These are phyloP conservation scores for Massariosphaeria phaeospora DNA, from an alignment of 495 filamentous ascomycete species.

Conservation along the genomic window DNA sequence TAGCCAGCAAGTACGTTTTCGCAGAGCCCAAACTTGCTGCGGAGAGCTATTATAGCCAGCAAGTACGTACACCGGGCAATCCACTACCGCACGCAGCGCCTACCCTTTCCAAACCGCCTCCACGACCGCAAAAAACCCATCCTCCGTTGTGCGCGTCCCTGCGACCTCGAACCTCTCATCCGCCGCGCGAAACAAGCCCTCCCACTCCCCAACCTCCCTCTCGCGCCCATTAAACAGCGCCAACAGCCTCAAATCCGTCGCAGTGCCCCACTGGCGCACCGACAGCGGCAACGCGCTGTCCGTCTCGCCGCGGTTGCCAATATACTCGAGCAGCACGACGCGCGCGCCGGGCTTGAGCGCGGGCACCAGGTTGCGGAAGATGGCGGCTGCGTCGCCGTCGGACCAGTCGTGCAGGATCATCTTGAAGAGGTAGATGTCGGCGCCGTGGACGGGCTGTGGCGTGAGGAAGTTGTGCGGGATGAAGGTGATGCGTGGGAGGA, in stretches of 20 bases:
- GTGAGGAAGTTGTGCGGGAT: slow-evolving; percentile 41
- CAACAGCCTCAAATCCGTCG: slow-evolving; percentile 26
- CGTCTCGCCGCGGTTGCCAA: slow-evolving; percentile 9
- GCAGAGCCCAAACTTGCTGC: too few relatives aligned
- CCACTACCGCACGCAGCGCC: too few relatives aligned
- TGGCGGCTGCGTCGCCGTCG: slow-evolving; percentile 38
- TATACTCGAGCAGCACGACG: slow-evolving; percentile 27
- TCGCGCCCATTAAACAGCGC: slow-evolving; percentile 25
- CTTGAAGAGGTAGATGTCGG: slow-evolving; percentile 42
- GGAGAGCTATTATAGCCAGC: too few relatives aligned
- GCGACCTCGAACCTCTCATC: slow-evolving; percentile 25
- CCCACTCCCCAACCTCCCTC: slow-evolving; percentile 22
- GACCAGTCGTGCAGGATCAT: slow-evolving; percentile 46
- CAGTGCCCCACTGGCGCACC: slow-evolving; percentile 4
- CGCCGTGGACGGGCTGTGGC: slow-evolving; percentile 35
- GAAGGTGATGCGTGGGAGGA: slow-evolving; percentile 33
- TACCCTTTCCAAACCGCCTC: slow-evolving; percentile 25
- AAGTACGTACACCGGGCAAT: too few relatives aligned
- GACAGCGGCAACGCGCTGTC: slow-evolving; percentile 18
- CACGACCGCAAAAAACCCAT: slow-evolving; percentile 1
- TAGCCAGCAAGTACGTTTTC: too few relatives aligned
- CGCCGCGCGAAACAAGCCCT: slow-evolving; percentile 14
- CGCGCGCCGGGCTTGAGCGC: slow-evolving; percentile 36
- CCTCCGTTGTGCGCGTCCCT: neutral
- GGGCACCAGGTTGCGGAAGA: slow-evolving; percentile 39